Evolutionary conservation across 352 stramenopile genomes (phyloP), one percentile per base, ranked within the genome.

Genomic region (Phytophthora ramorum): DNA sequence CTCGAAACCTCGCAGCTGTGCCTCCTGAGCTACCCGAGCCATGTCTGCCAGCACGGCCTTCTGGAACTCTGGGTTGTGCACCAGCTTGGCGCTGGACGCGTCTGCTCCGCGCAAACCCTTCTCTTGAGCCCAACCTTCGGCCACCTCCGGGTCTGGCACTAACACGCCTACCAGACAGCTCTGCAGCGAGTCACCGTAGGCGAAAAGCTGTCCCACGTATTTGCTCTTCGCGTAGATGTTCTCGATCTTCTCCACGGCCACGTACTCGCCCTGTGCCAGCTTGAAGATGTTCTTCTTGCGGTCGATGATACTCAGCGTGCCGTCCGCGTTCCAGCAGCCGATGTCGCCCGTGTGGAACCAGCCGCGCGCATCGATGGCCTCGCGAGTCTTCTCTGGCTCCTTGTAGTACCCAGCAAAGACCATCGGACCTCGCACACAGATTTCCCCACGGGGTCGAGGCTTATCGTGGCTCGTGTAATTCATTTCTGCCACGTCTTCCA

Each of bases 331-430:
- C 71, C 98, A 97, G 8, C 81, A 79, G 17, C 93, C 97, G 41
- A 99, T 87, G 64, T 99, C 97, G 38, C 97, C 97, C 2, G 95
- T 98, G 71, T 98, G 92, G 63, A 99, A 98, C 87, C 90, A 99
- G 14, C 93, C 95, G 22, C 90, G 89, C 10, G 72, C 76, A 58
- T 98, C 92, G 38, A 99, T 86, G 1, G 87, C 89, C 60, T 97
- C 92, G 1, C 67, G 65, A 0, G 95, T 99, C 38, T 95, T 96
- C 54, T 94, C 84, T 6, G 82, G 74, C 65, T 98, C 90, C 53
- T 97, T 95, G 73, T 97, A 98, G 76, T 99, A 99, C 10, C 92
- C 96, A 35, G 66, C 73, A 44, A 95, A 94, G 26, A 98, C 76
- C 62, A 86, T 82, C 0, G 75, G 73, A 13, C 92, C 93, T 24